Conservation (phyloP, 2,329 filamentous ascomycete species). For the Beauveria australis region DNA sequence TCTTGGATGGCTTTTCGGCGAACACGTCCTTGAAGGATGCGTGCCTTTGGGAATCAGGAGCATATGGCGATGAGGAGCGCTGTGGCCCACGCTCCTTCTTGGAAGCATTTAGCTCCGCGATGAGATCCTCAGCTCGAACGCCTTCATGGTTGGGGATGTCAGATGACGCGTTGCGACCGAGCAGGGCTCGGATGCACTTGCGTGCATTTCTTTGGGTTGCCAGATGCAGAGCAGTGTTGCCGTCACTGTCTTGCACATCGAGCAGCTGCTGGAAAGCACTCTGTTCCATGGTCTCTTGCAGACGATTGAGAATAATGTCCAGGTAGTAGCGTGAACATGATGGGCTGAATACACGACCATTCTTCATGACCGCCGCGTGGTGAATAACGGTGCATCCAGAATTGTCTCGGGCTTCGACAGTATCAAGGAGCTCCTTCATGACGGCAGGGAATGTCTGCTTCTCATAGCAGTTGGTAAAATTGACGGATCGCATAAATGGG, state of each 20-base stretch:
- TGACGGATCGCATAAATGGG: slow-evolving; percentile 85
- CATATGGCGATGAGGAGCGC: slow-evolving; percentile 68
- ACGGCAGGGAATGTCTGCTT: slow-evolving; percentile 83
- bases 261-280: slow-evolving; percentile 71
- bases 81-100: slow-evolving; percentile 60
- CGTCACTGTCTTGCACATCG: slow-evolving; percentile 74
- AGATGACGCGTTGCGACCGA: slow-evolving; percentile 72
- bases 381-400: slow-evolving; percentile 86
- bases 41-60: slow-evolving; percentile 50
- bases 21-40: slow-evolving; percentile 45
- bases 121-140: slow-evolving; percentile 76
- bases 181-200: slow-evolving; percentile 75
- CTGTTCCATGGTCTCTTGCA: slow-evolving; percentile 69
- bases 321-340: slow-evolving; percentile 89
- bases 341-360: slow-evolving; percentile 72
- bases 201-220: slow-evolving; percentile 76
- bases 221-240: slow-evolving; percentile 75
- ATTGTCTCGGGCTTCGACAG: slow-evolving; percentile 70
- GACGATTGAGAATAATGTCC: slow-evolving; percentile 79
- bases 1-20: slow-evolving; percentile 33
- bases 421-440: slow-evolving; percentile 74
- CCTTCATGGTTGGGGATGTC: slow-evolving; percentile 77
- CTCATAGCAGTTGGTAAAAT: slow-evolving; percentile 96
- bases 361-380: slow-evolving; percentile 83
- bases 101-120: slow-evolving; percentile 64